Percentiles rank a stretch among this genome's conserved stretches.
These are phyloP conservation scores for Lachancea sp. DNA, from an alignment of 805 yeast genomes.

Conservation along the genomic window DNA sequence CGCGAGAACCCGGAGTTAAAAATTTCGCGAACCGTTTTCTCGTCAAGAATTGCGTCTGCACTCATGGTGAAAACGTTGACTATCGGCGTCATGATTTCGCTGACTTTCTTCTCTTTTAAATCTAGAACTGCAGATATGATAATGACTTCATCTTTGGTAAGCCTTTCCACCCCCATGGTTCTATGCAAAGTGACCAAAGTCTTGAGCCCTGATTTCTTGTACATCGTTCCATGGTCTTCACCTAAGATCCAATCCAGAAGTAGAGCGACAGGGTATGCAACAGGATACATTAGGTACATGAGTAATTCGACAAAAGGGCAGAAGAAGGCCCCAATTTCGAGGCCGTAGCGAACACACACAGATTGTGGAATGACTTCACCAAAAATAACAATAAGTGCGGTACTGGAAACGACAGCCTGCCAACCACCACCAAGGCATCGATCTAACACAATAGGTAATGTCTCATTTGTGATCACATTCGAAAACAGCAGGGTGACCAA, in stretches of 20 bases:
- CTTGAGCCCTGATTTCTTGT: constrained; percentile 87
- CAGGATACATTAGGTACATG: constrained; percentile 87
- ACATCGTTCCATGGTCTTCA: constrained; percentile 93
- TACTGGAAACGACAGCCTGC: constrained; percentile 93
- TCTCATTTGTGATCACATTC: constrained; percentile 90
- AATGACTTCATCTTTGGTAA: constrained; percentile 92
- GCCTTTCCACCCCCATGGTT: constrained; percentile 91
- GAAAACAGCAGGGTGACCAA: constrained; percentile 78
- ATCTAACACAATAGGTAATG: constrained; percentile 89
- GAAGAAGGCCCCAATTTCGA: constrained; percentile 83
- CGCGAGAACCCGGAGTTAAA: constrained; percentile 92
- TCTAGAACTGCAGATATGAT: constrained; percentile 91
- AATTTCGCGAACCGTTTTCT: constrained; percentile 77
- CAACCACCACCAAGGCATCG: constrained; percentile 94
- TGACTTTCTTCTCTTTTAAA: constrained; percentile 83
- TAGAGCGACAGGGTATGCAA: constrained; percentile 84
- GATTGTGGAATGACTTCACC: constrained; percentile 97
- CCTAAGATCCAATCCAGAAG: constrained; percentile 79
- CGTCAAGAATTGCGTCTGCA: constrained; percentile 77
- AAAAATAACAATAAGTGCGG: constrained; percentile 85
- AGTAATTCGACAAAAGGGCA: constrained; percentile 78
- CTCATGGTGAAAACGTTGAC: constrained; percentile 83
- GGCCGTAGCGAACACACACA: constrained; percentile 85
- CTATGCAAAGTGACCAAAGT: constrained; percentile 88
- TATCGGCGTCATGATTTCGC: constrained; percentile 89